These are phyloP conservation scores for Russula olivacea DNA, from an alignment of 768 basidiomycete genomes.

Conservation along the genomic window DNA sequence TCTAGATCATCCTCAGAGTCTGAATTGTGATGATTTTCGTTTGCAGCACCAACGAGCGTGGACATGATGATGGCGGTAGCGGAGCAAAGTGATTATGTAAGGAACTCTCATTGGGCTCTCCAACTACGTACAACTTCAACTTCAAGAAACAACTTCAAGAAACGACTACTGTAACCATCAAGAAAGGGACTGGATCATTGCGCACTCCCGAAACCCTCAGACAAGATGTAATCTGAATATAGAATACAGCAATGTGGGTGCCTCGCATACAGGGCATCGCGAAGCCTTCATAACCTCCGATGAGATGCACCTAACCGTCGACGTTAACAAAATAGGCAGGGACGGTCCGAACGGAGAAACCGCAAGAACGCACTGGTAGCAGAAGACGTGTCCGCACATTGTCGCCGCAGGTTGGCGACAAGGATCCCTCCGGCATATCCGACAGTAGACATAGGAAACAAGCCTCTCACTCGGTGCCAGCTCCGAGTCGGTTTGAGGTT, in stretches of 20 bases:
- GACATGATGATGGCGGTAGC: conserved; percentile 10
- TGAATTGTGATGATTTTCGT: conserved; percentile 33
- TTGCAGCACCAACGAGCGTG: conserved; percentile 1
- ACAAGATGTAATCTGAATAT: conserved; percentile 45
- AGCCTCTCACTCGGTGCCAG: conserved; percentile 9
- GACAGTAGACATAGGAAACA: conserved; percentile 35
- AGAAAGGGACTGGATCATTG: background rate
- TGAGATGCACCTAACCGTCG: conserved; percentile 45
- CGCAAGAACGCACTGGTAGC: conserved; percentile 40
- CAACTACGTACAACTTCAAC: background rate
- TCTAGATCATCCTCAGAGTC: conserved; percentile 71
- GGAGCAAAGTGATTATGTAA: conserved; percentile 15
- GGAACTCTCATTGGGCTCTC: background rate
- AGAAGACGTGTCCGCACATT: conserved; percentile 61
- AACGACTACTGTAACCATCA: background rate
- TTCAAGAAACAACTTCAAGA: background rate
- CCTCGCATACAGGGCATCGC: conserved; percentile 48
- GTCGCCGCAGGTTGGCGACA: conserved; percentile 52
- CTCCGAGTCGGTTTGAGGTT: background rate
- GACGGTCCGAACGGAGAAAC: background rate
- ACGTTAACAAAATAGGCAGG: conserved; percentile 5
- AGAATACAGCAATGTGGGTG: conserved; percentile 48
- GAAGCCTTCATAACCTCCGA: conserved; percentile 42
- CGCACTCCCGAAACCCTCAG: background rate
- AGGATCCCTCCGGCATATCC: conserved; percentile 43